Conservation (phyloP, 2,329 filamentous ascomycete species). For the Lachnellula arida region DNA sequence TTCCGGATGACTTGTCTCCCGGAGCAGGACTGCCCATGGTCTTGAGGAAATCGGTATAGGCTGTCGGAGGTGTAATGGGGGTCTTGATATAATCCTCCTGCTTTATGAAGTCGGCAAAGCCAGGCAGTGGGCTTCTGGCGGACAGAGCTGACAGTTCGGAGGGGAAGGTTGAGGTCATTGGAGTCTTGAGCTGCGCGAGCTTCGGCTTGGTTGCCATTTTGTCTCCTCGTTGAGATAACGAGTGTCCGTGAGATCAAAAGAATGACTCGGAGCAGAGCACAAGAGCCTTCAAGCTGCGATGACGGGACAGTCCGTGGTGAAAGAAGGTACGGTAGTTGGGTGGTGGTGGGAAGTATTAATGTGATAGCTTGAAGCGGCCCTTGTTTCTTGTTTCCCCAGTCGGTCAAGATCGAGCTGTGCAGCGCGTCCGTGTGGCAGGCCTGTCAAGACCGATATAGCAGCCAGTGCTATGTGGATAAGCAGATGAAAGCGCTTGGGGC, state of each 20-base stretch:
- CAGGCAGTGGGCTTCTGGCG: slow-evolving; percentile 64
- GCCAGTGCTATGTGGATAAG: slow-evolving; percentile 25
- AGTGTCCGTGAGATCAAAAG: slow-evolving; percentile 24
- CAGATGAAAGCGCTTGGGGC: slow-evolving; percentile 9
- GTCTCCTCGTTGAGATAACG: slow-evolving; percentile 20
- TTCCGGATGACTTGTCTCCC: slow-evolving; percentile 37
- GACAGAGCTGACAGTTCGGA: slow-evolving; percentile 54
- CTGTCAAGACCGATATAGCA: slow-evolving; percentile 25
- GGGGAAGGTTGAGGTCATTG: slow-evolving; percentile 57
- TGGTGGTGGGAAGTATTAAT: slow-evolving; percentile 25
- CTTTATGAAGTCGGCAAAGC: slow-evolving; percentile 61
- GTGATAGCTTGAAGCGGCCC: slow-evolving; percentile 15
- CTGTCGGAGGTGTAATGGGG: slow-evolving; percentile 83
- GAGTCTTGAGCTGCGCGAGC: slow-evolving; percentile 58
- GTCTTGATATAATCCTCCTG: slow-evolving; percentile 65
- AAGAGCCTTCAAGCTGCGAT: slow-evolving; percentile 25
- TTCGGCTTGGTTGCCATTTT: slow-evolving; percentile 42
- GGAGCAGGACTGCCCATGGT: slow-evolving; percentile 50
- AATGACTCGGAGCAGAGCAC: slow-evolving; percentile 25
- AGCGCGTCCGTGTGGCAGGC: slow-evolving; percentile 21
- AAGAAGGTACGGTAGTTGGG: slow-evolving; percentile 15
- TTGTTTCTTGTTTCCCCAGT: slow-evolving; percentile 17
- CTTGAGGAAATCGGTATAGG: slow-evolving; percentile 91
- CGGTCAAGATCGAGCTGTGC: slow-evolving; percentile 12
- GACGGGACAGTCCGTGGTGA: slow-evolving; percentile 26